Evolutionary conservation across 1,284 basidiomycete genomes (phyloP).

Genomic region (Golubevia sp.): DNA sequence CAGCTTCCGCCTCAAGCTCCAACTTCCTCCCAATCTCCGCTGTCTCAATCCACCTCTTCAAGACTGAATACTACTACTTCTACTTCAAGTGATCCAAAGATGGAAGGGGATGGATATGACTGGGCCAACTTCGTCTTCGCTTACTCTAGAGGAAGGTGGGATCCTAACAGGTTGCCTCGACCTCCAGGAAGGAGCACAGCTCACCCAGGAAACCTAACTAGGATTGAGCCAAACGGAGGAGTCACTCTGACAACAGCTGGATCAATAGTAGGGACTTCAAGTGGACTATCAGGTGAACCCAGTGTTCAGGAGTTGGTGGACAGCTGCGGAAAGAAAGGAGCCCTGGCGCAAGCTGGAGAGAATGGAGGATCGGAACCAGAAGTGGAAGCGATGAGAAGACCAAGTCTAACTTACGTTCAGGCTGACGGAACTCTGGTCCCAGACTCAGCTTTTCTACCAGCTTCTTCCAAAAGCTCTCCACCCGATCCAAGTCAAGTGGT

Average conservation of each 20-base stretch:
- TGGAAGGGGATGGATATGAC: slow-evolving; percentile 20
- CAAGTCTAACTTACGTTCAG: neutral
- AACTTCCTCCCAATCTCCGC: too few relatives aligned
- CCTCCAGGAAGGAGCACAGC: slow-evolving; percentile 22
- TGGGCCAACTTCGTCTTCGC: slow-evolving; percentile 56
- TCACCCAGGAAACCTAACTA: neutral
- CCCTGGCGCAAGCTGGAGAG: too few relatives aligned
- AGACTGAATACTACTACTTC: too few relatives aligned
- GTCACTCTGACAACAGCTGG: neutral
- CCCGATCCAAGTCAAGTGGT: neutral
- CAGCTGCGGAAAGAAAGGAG: neutral
- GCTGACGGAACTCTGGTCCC: neutral
- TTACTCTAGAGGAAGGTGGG: slow-evolving; percentile 46
- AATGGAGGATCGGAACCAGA: neutral
- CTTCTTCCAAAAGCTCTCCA: neutral
- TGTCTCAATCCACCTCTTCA: too few relatives aligned
- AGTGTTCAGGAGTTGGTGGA: neutral
- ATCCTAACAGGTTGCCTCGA: slow-evolving; percentile 37
- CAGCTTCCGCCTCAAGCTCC: too few relatives aligned
- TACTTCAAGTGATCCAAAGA: too few relatives aligned
- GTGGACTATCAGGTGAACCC: neutral
- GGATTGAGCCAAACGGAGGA: neutral
- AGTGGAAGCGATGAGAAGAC: neutral
- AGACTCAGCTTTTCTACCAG: neutral
- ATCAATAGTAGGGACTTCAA: neutral